These are phyloP conservation scores for Ormosia semicastrata DNA, from an alignment of 306 rosid species.

Conservation along the genomic window DNA sequence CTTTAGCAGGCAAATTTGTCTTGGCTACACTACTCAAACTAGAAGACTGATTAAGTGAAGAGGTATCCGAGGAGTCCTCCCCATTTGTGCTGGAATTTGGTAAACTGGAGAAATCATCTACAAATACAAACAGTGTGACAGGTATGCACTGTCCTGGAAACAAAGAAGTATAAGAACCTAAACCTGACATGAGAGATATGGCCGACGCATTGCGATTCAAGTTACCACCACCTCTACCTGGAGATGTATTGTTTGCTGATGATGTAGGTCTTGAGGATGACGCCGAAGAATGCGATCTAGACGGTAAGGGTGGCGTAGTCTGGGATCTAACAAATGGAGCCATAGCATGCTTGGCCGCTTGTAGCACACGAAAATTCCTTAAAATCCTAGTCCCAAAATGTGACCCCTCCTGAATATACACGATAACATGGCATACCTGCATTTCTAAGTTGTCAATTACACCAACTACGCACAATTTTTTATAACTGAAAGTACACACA, in stretches of 20 bases:
- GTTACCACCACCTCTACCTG: conserved; percentile 64
- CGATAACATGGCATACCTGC: conserved; percentile 92
- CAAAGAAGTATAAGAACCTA: conserved; percentile 85
- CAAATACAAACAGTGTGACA: conserved; percentile 73
- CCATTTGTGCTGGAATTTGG: conserved; percentile 45
- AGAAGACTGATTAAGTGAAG: conserved; percentile 54
- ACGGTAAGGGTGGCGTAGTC: conserved; percentile 34
- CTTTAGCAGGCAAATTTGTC: conserved; percentile 64
- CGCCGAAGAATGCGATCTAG: conserved; percentile 51
- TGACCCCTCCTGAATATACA: conserved; percentile 80
- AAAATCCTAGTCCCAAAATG: conserved; percentile 65
- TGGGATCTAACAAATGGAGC: conserved; percentile 69
- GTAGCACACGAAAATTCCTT: conserved; percentile 72
- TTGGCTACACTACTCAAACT: conserved; percentile 50
- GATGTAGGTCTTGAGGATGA: conserved; percentile 50
- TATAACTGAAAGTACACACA: not conserved
- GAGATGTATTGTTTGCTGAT: conserved; percentile 59
- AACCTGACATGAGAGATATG: conserved; percentile 81
- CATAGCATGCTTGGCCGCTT: conserved; percentile 84
- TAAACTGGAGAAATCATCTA: conserved; percentile 71
- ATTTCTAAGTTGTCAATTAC: conserved; percentile 39
- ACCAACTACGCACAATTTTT: not conserved
- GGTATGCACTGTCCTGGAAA: conserved; percentile 96
- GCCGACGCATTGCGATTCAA: conserved; percentile 62
- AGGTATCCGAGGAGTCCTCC: conserved; percentile 60